These are phyloP conservation scores for Cymbidium sinense DNA, from an alignment of 106 monocot genomes.

Conservation along the genomic window DNA sequence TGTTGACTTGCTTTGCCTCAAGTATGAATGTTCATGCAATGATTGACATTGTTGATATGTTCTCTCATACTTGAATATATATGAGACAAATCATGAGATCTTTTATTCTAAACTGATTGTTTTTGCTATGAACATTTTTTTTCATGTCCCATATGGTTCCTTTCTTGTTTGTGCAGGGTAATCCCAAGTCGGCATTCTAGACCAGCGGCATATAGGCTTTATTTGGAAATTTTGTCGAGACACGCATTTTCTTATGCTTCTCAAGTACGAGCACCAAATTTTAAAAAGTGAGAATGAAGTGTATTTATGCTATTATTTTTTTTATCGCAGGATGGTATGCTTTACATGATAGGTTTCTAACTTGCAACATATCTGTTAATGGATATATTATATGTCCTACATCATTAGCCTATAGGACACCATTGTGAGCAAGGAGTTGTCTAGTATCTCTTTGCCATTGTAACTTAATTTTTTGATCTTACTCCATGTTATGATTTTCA, in stretches of 20 bases:
- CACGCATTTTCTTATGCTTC: slow-evolving; percentile 55
- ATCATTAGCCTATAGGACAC: neutral
- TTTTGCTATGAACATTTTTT: neutral
- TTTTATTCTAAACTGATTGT: neutral
- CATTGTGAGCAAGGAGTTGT: neutral
- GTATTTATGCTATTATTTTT: neutral
- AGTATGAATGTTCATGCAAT: neutral
- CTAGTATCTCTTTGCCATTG: neutral
- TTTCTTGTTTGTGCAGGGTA: slow-evolving; percentile 36
- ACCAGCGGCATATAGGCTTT: slow-evolving; percentile 73
- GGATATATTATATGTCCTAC: neutral
- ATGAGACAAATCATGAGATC: neutral
- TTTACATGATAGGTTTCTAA: neutral
- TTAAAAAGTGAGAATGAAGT: slow-evolving; percentile 46
- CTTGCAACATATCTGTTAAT: neutral
- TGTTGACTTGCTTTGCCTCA: neutral
- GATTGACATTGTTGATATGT: neutral
- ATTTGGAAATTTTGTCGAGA: slow-evolving; percentile 60
- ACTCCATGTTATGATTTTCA: neutral
- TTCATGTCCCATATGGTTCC: neutral
- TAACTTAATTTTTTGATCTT: neutral
- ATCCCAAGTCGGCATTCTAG: slow-evolving; percentile 45
- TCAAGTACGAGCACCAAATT: slow-evolving; percentile 47
- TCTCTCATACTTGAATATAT: neutral
- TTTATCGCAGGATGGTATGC: neutral